Evolutionary conservation across 2,329 filamentous ascomycete genomes (phyloP).

Genomic region (Dendrostoma leiphaemia): DNA sequence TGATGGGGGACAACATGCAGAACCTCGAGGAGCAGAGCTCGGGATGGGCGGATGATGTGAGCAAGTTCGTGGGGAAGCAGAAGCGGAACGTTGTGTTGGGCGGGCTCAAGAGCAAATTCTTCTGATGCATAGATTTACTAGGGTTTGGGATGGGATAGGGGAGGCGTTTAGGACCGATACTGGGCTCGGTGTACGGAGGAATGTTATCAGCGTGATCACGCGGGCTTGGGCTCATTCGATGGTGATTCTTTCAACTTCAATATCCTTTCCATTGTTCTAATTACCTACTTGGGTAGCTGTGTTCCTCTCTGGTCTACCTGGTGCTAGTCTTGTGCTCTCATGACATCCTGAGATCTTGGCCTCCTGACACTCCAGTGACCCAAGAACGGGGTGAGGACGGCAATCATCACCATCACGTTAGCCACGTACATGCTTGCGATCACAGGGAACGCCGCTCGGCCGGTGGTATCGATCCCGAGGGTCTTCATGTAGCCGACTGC

Average conservation of each 20-base stretch:
- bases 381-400: not conserved
- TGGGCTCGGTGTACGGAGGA: not conserved
- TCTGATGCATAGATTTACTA: constrained; percentile 21
- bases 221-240: not conserved
- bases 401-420: not conserved
- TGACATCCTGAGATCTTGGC: not conserved
- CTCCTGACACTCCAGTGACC: not conserved
- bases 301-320: not conserved
- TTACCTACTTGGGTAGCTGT: too few relatives aligned
- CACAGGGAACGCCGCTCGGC: not conserved
- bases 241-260: not conserved
- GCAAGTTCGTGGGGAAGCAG: constrained; percentile 81
- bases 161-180: not conserved
- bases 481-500: not conserved
- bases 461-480: not conserved
- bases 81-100: constrained; percentile 83
- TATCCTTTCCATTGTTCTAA: too few relatives aligned
- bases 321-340: not conserved
- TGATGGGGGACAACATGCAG: constrained; percentile 84
- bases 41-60: constrained; percentile 83
- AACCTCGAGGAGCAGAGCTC: constrained; percentile 76
- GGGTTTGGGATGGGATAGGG: not conserved
- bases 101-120: constrained; percentile 60
- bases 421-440: not conserved
- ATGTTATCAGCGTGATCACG: not conserved